Evolutionary conservation across 192 early-diverging fungal species (phyloP), one percentile per base, ranked within the genome.

Genomic region (Dimargaris xerosporica): DNA sequence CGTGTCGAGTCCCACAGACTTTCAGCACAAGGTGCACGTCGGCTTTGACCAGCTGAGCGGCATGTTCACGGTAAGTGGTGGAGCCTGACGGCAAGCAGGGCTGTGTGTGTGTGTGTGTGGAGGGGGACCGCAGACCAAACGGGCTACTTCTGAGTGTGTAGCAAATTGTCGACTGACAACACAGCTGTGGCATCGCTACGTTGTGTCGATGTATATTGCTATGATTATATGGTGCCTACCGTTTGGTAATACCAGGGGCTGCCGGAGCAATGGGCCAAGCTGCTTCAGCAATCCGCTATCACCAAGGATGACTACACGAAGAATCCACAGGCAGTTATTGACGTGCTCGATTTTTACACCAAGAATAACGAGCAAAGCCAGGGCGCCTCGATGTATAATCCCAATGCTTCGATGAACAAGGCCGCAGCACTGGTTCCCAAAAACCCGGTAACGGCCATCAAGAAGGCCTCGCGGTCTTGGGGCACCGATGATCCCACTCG

Each of bases 261-360:
- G 65, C 96, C 96, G 55, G 88, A 88, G 64, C 89, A 93, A 69
- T 99, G 96, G 96, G 90, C 86, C 50, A 84, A 79, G 70, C 80
- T 99, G 26, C 74, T 99, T 52, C 91, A 94, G 71, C 82, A 87
- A 21, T 96, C 94, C 7, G 87, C 86, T 55, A 93, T 99, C 56
- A 93, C 96, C 23, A 85, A 94, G 67, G 93, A 99, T 67, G 96
- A 99, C 82, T 93, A 92, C 68, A 85, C 91, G 44, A 93, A 91
- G 72, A 92, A 99, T 65, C 96, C 96, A 31, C 94, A 98, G 74
- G 94, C 94, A 23, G 96, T 99, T 41, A 71, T 98, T 21, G 94
- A 97, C 67, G 94, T 94, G 31, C 78, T 99, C 30, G 94, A 96
- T 71, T 99, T 99, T 64, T 99, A 98, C 79, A 93, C 94, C 26